Base-by-base conservation (phyloP, 2,329 filamentous ascomycete species). In the Boeremia exigua region DNA sequence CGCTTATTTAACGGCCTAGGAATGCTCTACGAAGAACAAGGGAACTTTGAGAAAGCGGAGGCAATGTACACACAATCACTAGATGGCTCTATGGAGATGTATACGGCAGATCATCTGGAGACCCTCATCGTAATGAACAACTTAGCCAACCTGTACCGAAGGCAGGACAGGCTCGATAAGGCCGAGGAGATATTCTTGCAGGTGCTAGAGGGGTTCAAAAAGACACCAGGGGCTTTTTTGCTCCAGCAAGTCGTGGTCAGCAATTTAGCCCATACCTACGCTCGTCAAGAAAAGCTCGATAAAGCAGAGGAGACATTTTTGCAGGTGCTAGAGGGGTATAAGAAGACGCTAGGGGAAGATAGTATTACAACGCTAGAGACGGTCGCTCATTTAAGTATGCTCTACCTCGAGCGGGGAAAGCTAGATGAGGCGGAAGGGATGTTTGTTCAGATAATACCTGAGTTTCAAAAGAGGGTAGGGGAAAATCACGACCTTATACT, bases 1-100 rank as follows among this genome's bases (percentile, higher is more conserved):
- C 5, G 30, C 2, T 34, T 33, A n/a, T 39, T 46, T 8, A 32
- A 44, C 27, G 17, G 8, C 25, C 11, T 55, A 14, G 54, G 53
- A 6, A 15, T 8, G 1, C 23, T 29, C 25, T 42, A 42, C 5
- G 6, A 9, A 9, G 25, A 42, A 14, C 25, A 29, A n/a, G 38
- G 38, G 8, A n/a, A 42, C 7, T 25, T 29, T 9, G 14, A 42
- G 4, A 15, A 28, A 14, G 25, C 38, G 29, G 38, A 28, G 14
- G 14, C 15, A 7, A 29, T 42, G n/a, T 15, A 28, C 14, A n/a
- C 5, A 4, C 38, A 29, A 9, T 25, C 38, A 5, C 14, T 15
- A 3, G 14, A 29, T 6, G 25, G 38, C 37, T 11, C 12, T 11
- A 39, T 6, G 9, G 7, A n/a, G 37, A 14, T 14, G 8, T 14